These are phyloP conservation scores for Coccomyxa sp. DNA, from an alignment of 139 green algal genomes.

Conservation along the genomic window DNA sequence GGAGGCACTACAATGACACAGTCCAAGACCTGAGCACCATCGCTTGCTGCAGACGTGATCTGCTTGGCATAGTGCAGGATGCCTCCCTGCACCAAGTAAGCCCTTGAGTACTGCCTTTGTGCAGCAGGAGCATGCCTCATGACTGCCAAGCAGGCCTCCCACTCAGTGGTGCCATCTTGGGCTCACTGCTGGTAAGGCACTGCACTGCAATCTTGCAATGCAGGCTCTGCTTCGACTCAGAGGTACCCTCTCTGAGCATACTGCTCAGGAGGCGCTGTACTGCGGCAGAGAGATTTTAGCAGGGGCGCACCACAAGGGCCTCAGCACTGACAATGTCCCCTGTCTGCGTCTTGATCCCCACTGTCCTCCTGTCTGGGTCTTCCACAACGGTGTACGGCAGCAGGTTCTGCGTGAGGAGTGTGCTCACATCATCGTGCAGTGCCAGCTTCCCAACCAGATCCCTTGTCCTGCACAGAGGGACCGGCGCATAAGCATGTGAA, in stretches of 20 bases:
- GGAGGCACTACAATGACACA: constrained; percentile 84
- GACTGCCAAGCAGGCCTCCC: no score
- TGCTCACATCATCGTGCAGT: constrained; percentile 34
- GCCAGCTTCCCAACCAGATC: constrained; percentile 81
- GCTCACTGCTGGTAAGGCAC: not conserved
- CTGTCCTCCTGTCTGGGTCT: constrained; percentile 46
- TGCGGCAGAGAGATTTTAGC: no score
- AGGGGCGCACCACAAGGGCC: constrained; percentile 73
- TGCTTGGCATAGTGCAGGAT: constrained; percentile 82
- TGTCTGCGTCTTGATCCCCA: constrained; percentile 38
- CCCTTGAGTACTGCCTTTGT: no score
- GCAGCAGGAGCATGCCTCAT: no score
- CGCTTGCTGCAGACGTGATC: constrained; percentile 69
- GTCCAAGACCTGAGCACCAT: constrained; percentile 65
- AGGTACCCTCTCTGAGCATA: no score
- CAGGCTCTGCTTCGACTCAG: no score
- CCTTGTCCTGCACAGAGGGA: constrained; percentile 26
- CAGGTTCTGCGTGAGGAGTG: constrained; percentile 41
- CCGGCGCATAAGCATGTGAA: no score
- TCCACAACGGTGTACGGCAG: constrained; percentile 71
- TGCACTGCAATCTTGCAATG: not conserved
- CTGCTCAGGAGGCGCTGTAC: no score
- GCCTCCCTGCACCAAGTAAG: constrained; percentile 60
- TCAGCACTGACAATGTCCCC: constrained; percentile 57
- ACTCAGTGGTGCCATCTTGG: no score